Conservation (phyloP, 768 basidiomycete genomes). For the Suillus americanus region DNA sequence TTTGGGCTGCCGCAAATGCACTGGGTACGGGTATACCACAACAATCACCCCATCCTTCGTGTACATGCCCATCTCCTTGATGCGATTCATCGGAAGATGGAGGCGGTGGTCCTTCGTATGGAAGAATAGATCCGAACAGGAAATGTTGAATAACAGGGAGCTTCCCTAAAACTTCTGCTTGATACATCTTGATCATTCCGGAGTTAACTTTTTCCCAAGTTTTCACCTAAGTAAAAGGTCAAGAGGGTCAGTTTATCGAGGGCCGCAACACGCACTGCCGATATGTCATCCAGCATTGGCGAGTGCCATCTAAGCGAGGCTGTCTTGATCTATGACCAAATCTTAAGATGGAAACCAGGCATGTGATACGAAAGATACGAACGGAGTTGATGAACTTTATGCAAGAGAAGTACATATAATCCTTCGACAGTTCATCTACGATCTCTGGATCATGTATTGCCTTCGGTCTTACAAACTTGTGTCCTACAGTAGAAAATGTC, state of each 20-base stretch:
- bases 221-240: slow-evolving; percentile 51
- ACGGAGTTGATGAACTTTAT: slow-evolving; percentile 96
- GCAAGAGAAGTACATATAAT: slow-evolving; percentile 97
- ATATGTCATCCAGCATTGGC: slow-evolving; percentile 98
- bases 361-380: slow-evolving; percentile 21
- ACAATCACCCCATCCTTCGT: slow-evolving; percentile 83
- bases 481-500: slow-evolving; percentile 45
- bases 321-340: slow-evolving; percentile 74
- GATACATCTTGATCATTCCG: slow-evolving; percentile 98
- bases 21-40: slow-evolving; percentile 89
- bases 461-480: slow-evolving; percentile 89
- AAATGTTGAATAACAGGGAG: slow-evolving; percentile 97
- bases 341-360: background rate
- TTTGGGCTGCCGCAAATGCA: slow-evolving; percentile 71
- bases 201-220: slow-evolving; percentile 96
- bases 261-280: slow-evolving; percentile 49
- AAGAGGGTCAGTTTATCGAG: background rate
- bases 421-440: slow-evolving; percentile 85
- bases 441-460: slow-evolving; percentile 91
- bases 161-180: slow-evolving; percentile 91
- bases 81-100: slow-evolving; percentile 27
- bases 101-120: slow-evolving; percentile 60
- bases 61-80: slow-evolving; percentile 22
- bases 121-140: slow-evolving; percentile 81
- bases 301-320: slow-evolving; percentile 97